Conservation (phyloP, 495 filamentous ascomycete species). For the Amphirosellinia nigrospora region DNA sequence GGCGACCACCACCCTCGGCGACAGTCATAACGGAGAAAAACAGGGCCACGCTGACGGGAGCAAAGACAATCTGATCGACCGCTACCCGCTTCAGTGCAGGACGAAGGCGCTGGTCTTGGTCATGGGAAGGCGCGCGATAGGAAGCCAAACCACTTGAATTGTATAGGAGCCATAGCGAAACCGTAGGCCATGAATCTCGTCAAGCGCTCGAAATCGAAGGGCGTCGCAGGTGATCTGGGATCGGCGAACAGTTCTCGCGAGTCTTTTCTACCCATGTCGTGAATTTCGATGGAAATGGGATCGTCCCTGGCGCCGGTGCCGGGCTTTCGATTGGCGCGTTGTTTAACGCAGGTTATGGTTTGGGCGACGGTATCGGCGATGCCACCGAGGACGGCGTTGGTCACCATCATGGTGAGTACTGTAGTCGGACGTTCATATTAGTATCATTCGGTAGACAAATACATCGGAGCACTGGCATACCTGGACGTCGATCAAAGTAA, state of each 20-base stretch:
- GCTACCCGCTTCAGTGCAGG: slow-evolving; percentile 88
- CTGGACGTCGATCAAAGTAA: slow-evolving; percentile 86
- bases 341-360: slow-evolving; percentile 81
- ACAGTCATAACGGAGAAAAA: slow-evolving; percentile 98
- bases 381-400: slow-evolving; percentile 91
- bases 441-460: background rate
- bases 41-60: slow-evolving; percentile 81
- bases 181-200: slow-evolving; percentile 95
- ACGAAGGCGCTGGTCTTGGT: slow-evolving; percentile 73
- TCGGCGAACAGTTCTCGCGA: slow-evolving; percentile 76
- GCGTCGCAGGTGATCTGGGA: slow-evolving; percentile 67
- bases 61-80: slow-evolving; percentile 94
- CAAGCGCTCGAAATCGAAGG: slow-evolving; percentile 94
- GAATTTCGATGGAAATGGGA: slow-evolving; percentile 84
- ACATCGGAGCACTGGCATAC: slow-evolving; percentile 52
- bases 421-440: slow-evolving; percentile 29
- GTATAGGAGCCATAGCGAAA: slow-evolving; percentile 94
- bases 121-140: slow-evolving; percentile 81
- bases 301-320: slow-evolving; percentile 65
- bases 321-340: slow-evolving; percentile 67
- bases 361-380: slow-evolving; percentile 96
- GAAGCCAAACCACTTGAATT: slow-evolving; percentile 95
- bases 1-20: slow-evolving; percentile 87
- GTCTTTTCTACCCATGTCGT: slow-evolving; percentile 85
- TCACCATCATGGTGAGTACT: slow-evolving; percentile 98